A percentile compares a stretch with the other conserved stretches of the same genome.
phyloP scores from a whole-genome alignment of 208 protist species.

The Trypanosoma melophagium region DNA sequence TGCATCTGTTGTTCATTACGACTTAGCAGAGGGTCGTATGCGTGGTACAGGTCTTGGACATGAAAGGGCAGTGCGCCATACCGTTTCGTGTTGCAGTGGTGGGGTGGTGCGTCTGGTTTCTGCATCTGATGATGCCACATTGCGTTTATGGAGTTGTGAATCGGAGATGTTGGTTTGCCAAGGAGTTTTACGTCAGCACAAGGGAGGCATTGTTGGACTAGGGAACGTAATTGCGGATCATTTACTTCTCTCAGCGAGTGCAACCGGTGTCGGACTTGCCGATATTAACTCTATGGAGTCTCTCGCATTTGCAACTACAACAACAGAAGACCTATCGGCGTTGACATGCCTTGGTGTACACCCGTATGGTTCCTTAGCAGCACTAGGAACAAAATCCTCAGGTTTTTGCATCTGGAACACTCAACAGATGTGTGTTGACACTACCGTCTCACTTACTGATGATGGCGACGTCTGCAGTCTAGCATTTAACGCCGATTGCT shows the following conservation, averaged over 20 bases:
- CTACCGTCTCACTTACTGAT: constrained; percentile 55
- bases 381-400: constrained; percentile 37
- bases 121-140: constrained; percentile 96
- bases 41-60: constrained; percentile 49
- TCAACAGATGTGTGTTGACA: constrained; percentile 73
- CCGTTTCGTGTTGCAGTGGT: constrained; percentile 11
- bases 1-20: constrained; percentile 42
- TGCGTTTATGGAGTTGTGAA: constrained; percentile 94
- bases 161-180: constrained; percentile 14
- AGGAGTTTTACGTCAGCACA: constrained; percentile 27
- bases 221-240: constrained; percentile 3
- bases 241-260: constrained; percentile 16
- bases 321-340: not conserved
- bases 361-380: constrained; percentile 68
- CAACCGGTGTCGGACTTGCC: constrained; percentile 10
- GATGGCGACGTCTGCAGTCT: constrained; percentile 47
- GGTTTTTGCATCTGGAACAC: constrained; percentile 92
- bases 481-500: constrained; percentile 94
- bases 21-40: constrained; percentile 24
- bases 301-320: constrained; percentile 8
- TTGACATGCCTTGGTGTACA: constrained; percentile 37
- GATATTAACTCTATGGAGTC: constrained; percentile 34
- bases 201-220: constrained; percentile 15
- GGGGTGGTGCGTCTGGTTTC: constrained; percentile 85
- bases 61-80: constrained; percentile 52